Percentiles rank a stretch among this genome's conserved stretches.
These are phyloP conservation scores for Tolypocladium amazonense DNA, from an alignment of 2,329 filamentous ascomycete species.

Conservation along the genomic window DNA sequence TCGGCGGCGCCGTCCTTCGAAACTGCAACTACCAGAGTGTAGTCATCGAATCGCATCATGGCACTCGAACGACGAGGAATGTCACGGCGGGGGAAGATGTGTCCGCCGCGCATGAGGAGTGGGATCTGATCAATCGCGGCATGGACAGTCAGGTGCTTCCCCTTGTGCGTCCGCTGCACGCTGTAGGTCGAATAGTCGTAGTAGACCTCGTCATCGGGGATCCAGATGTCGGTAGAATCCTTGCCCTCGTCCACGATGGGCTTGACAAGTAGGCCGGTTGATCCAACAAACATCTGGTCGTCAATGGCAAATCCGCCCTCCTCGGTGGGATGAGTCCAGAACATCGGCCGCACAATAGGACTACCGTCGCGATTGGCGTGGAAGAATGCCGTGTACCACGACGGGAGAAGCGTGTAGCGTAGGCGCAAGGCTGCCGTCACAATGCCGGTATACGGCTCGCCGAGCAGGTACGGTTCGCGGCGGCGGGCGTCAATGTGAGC, in stretches of 20 bases:
- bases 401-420: conserved; percentile 78
- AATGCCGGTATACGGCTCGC: conserved; percentile 76
- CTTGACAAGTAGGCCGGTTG: conserved; percentile 83
- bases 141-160: conserved; percentile 56
- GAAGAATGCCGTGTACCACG: conserved; percentile 97
- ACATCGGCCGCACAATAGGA: conserved; percentile 85
- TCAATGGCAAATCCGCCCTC: conserved; percentile 83
- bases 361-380: conserved; percentile 73
- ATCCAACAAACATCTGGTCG: conserved; percentile 85
- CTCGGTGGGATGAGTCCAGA: conserved; percentile 80
- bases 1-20: conserved; percentile 51
- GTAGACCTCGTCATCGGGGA: conserved; percentile 81
- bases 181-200: conserved; percentile 93
- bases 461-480: conserved; percentile 81
- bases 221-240: conserved; percentile 66
- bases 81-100: conserved; percentile 86
- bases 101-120: conserved; percentile 82
- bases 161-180: conserved; percentile 56
- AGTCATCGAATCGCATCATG: conserved; percentile 90
- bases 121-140: conserved; percentile 82
- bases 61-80: conserved; percentile 74
- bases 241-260: conserved; percentile 74
- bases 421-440: conserved; percentile 81
- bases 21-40: conserved; percentile 72
- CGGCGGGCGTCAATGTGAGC: conserved; percentile 94